phyloP scores from a whole-genome alignment of 352 stramenopile species.

The Thalassiosira livingstoniorum region DNA sequence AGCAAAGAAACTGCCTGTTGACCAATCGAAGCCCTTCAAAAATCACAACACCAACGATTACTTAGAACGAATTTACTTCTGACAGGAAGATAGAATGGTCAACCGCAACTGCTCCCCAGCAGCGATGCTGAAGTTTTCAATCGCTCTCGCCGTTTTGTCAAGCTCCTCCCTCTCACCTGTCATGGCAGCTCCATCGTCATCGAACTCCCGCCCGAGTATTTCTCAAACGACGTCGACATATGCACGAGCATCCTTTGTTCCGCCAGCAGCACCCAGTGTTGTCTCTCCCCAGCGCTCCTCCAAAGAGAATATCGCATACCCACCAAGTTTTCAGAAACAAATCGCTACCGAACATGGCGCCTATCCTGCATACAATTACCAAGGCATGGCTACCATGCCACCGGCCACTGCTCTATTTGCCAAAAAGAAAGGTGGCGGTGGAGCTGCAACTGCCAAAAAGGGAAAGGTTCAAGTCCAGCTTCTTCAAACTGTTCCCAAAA shows the following conservation, averaged over 20 bases:
- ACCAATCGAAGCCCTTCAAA: too few species aligned
- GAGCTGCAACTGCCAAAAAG: constrained; percentile 57
- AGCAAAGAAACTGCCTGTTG: too few species aligned
- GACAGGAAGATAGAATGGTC: too few species aligned
- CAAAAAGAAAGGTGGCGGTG: constrained; percentile 54
- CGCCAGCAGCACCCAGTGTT: constrained; percentile 35
- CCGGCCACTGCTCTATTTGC: neutral
- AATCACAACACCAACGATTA: too few species aligned
- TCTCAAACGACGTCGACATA: constrained; percentile 20
- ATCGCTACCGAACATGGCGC: constrained; percentile 42
- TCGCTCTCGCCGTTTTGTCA: neutral
- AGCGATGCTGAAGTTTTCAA: too few species aligned
- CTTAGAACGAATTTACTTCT: too few species aligned
- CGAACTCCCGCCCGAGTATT: too few species aligned
- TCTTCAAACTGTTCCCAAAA: constrained; percentile 66
- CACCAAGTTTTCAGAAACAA: constrained; percentile 13
- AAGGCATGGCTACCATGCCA: neutral
- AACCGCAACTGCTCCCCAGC: too few species aligned
- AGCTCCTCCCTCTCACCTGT: neutral
- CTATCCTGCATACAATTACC: neutral
- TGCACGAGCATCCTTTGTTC: constrained; percentile 43
- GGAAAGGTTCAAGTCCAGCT: constrained; percentile 79
- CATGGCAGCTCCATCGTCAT: neutral
- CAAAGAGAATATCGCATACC: constrained; percentile 1
- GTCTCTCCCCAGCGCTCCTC: constrained; percentile 5